Evolutionary conservation across 805 yeast species (phyloP).

Genomic region (Metschnikowia kunwiensis): DNA sequence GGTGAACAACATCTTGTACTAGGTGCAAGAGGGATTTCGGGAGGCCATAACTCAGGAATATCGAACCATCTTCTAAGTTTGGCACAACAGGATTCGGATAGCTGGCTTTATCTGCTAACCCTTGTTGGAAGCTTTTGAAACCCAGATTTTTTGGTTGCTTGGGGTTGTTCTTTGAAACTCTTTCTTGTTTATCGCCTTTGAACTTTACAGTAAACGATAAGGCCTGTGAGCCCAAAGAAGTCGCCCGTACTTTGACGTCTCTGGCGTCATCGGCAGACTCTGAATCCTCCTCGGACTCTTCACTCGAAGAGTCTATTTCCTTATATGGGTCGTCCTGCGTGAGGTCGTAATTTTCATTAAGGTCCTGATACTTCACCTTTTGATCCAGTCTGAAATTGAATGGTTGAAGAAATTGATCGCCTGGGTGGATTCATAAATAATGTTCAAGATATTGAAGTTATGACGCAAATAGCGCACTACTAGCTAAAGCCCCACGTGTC

Average conservation of each 20-base stretch:
- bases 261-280: slow-evolving; percentile 19
- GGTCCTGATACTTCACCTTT: slow-evolving; percentile 45
- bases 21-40: slow-evolving; percentile 47
- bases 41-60: slow-evolving; percentile 46
- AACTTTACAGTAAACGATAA: slow-evolving; percentile 31
- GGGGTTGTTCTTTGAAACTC: slow-evolving; percentile 10
- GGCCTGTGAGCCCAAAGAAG: slow-evolving; percentile 12
- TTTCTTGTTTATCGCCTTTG: slow-evolving; percentile 7
- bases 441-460: slow-evolving; percentile 30
- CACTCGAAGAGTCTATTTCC: slow-evolving; percentile 12
- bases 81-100: slow-evolving; percentile 10
- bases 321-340: slow-evolving; percentile 9
- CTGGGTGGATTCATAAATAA: slow-evolving; percentile 48
- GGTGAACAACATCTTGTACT: slow-evolving; percentile 43
- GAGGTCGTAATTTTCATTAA: slow-evolving; percentile 36
- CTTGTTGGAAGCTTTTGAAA: slow-evolving; percentile 1
- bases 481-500: too few relatives aligned
- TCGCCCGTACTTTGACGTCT: slow-evolving; percentile 13
- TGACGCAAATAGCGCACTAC: slow-evolving; percentile 25
- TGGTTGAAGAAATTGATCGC: slow-evolving; percentile 48
- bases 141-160: slow-evolving; percentile 1
- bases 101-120: neutral
- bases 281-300: slow-evolving; percentile 17
- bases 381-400: slow-evolving; percentile 34
- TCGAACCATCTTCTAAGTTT: slow-evolving; percentile 18